Evolutionary conservation across 2,329 filamentous ascomycete species (phyloP).

Genomic region (Mycocentrospora acerina): DNA sequence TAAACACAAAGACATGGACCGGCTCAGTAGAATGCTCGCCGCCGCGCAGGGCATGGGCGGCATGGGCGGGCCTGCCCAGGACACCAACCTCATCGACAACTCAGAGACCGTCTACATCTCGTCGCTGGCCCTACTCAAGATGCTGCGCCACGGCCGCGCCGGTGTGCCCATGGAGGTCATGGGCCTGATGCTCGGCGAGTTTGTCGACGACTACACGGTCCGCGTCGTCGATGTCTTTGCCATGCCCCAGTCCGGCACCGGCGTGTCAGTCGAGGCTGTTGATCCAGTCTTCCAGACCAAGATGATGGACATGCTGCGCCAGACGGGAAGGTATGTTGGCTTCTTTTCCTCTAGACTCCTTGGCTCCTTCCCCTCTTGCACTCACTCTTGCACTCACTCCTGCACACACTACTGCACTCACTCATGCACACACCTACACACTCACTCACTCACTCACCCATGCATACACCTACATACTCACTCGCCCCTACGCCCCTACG

Average conservation of each 20-base stretch:
- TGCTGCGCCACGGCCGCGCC: constrained; percentile 94
- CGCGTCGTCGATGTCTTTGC: constrained; percentile 98
- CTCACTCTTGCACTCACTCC: constrained; percentile 3
- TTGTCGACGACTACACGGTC: constrained; percentile 98
- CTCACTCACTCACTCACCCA: neutral
- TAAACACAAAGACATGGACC: constrained; percentile 66
- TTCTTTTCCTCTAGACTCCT: too few relatives aligned
- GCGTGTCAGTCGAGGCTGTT: constrained; percentile 96
- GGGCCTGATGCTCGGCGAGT: constrained; percentile 98
- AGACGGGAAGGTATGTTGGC: constrained; percentile 78
- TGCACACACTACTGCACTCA: too few relatives aligned
- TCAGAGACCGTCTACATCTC: constrained; percentile 99
- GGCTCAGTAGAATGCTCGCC: constrained; percentile 85
- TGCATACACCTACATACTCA: neutral
- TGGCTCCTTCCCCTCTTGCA: neutral
- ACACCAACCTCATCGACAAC: constrained; percentile 95
- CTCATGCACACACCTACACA: too few relatives aligned
- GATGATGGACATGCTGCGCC: constrained; percentile 99
- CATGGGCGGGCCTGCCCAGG: constrained; percentile 58
- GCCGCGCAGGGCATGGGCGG: constrained; percentile 67
- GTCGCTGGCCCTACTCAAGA: constrained; percentile 94
- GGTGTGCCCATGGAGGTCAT: constrained; percentile 99
- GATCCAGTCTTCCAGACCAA: constrained; percentile 99
- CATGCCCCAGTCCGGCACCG: constrained; percentile 98
- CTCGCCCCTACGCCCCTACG: too few relatives aligned